Base-by-base conservation (phyloP, 2,329 filamentous ascomycete genomes). In the Cercospora berteroae region DNA sequence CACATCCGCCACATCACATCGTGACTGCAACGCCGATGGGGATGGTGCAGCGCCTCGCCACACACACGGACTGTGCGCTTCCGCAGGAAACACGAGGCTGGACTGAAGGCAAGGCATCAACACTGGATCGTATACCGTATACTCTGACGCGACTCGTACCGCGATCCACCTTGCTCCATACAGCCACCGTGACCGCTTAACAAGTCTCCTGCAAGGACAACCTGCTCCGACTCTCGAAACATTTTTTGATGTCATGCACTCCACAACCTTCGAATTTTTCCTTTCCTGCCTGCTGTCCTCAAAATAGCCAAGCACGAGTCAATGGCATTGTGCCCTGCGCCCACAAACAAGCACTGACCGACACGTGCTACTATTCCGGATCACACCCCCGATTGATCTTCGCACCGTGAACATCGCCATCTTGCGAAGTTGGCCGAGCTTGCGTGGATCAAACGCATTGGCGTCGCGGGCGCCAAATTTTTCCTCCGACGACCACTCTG, bases 111-210 rank as follows among this genome's bases (percentile, higher is more conserved):
- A 58, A 58, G 36, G 8, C 29, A 61, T 31, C 59, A 61, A 50
- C 36, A 25, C 10, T 61, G 33, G 23, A 20, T 31, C 48, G 48
- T 55, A 36, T 18, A 60, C n/a, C 18, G 10, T 39, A 13, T 60
- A 20, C 13, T 58, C 55, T 58, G 39, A 42, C 42, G 39, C 59
- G 59, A 61, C 39, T 61, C 59, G 59, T 50, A 61, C 39, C 39
- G 29, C 48, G 39, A 50, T 27, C 59, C 59, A 61, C 36, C 59
- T 61, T 61, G 59, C 59, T 61, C 59, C 25, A 48, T 48, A 48
- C 25, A 27, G 39, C 33, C 18, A 50, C 25, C n/a, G 29, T 61
- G 36, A 61, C 59, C 59, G 59, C 59, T 61, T 27, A 50, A 29
- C 27, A 27, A 12, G 27, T 23, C 20, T 9, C 20, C 33, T 48